Evolutionary conservation across 768 basidiomycete species (phyloP), one percentile per base, ranked within the genome.

Genomic region (Calocybe gangraenosa): DNA sequence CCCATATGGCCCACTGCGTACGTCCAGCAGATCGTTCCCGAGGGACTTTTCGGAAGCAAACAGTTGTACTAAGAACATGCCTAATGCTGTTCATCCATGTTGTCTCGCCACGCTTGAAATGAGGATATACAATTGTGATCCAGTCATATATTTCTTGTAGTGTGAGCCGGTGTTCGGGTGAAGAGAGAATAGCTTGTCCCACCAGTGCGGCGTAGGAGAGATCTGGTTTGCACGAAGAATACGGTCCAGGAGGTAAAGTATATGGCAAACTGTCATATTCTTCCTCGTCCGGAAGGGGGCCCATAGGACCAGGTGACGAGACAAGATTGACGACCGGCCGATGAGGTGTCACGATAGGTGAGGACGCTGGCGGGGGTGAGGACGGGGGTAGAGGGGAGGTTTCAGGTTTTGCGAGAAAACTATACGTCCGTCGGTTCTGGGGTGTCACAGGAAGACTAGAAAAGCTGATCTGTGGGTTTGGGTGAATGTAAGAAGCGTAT

Each of bases 31-130:
- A 75, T 10, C 85, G 79, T 47, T 89, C 84, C 17, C 92, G 72
- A 2, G 82, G 78, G 0, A 86, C 80, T 55, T 95, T 96, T 51
- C 91, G 81, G 64, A 96, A 97, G 56, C 86, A 87, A 30, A 86
- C 80, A 35, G 94, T 95, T 2, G 93, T 91, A 52, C 89, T 92
- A 19, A 98, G 75, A 38, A 94, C 93, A 65, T 98, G 94, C n/a
- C 95, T 80, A 48, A 98, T 92, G 44, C 92, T 94, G 65, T 96
- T 96, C 82, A 94, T 93, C 95, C 95, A 98, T 5, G 92, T 95
- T 3, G 86, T 79, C 57, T 97, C 93, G 17, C 87, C 86, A 47
- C 88, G 85, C 65, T 92, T 91, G 69, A 91, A 99, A 60, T 84
- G 83, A 6, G 96, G 94, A 65, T 92, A 94, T 7, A 90, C 89